Conservation (phyloP, 768 basidiomycete genomes). For the Xanthoconium purpureum region DNA sequence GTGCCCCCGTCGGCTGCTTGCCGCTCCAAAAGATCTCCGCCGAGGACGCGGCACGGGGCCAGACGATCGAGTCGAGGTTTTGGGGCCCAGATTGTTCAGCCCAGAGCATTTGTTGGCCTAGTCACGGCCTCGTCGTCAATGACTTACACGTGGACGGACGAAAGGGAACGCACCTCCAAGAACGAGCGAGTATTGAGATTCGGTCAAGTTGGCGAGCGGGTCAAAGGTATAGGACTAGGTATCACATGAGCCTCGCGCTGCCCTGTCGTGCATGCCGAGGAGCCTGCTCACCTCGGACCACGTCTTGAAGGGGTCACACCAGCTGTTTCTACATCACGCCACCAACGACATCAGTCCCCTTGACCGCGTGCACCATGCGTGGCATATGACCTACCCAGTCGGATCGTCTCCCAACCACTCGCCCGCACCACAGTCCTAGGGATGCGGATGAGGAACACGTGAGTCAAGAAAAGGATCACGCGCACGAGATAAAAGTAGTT, state of each 20-base stretch:
- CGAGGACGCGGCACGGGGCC: slow-evolving; percentile 47
- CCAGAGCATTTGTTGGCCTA: slow-evolving; percentile 44
- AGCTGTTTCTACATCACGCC: slow-evolving; percentile 33
- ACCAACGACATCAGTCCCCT: neutral
- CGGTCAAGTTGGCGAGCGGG: slow-evolving; percentile 43
- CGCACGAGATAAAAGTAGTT: slow-evolving; percentile 53
- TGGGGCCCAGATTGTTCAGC: slow-evolving; percentile 43
- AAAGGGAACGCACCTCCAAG: slow-evolving; percentile 30
- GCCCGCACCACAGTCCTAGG: slow-evolving; percentile 47
- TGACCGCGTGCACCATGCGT: neutral
- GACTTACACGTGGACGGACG: neutral
- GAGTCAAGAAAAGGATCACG: neutral
- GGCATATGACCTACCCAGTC: slow-evolving; percentile 25
- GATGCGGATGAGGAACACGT: neutral
- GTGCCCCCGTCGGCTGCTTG: slow-evolving; percentile 32
- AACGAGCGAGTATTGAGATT: slow-evolving; percentile 35
- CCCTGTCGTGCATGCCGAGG: neutral
- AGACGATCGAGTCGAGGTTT: slow-evolving; percentile 43
- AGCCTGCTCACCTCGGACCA: slow-evolving; percentile 42
- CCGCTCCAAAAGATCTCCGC: slow-evolving; percentile 58
- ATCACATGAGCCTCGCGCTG: neutral
- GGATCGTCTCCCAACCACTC: slow-evolving; percentile 41
- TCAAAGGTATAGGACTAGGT: slow-evolving; percentile 47
- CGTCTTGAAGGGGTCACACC: slow-evolving; percentile 52
- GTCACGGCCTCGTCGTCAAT: neutral